Conservation (phyloP, 1,284 basidiomycete species). For the Cryptococcus sp. region DNA sequence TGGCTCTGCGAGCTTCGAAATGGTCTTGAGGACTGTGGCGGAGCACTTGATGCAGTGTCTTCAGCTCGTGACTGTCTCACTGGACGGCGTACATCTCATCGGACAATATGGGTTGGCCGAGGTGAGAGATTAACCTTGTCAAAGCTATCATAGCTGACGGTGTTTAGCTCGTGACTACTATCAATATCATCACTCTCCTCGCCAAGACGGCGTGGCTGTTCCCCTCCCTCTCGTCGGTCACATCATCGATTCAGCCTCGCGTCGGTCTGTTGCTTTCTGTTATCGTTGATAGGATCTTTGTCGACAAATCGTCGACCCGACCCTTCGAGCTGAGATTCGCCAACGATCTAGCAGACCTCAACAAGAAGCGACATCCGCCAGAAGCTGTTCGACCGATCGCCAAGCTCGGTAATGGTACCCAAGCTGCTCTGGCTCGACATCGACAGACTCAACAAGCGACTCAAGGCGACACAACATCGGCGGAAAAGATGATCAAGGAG, state of each 20-base stretch:
- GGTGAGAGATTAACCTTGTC: too few species aligned
- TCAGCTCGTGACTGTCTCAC: too few species aligned
- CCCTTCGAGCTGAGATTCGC: not conserved
- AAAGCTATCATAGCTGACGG: not conserved
- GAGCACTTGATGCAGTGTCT: not conserved
- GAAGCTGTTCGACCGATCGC: too few species aligned
- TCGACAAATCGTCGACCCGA: not conserved
- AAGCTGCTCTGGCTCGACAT: too few species aligned
- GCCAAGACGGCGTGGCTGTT: slow-evolving; percentile 1
- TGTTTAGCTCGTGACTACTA: slow-evolving; percentile 2
- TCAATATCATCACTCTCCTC: not conserved
- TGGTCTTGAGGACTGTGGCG: slow-evolving; percentile 3
- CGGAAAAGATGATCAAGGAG: not conserved
- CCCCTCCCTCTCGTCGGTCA: not conserved
- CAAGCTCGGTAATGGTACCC: too few species aligned
- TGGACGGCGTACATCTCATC: too few species aligned
- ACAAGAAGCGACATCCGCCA: not conserved
- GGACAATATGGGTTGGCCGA: too few species aligned
- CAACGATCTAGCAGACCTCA: not conserved
- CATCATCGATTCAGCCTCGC: not conserved
- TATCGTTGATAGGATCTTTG: not conserved
- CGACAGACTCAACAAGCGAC: not conserved
- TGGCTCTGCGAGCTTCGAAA: slow-evolving; percentile 5
- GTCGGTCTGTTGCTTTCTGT: not conserved
- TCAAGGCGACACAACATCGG: not conserved